Base-by-base conservation (phyloP, 768 basidiomycete species). In the Pleurotus giganteus region DNA sequence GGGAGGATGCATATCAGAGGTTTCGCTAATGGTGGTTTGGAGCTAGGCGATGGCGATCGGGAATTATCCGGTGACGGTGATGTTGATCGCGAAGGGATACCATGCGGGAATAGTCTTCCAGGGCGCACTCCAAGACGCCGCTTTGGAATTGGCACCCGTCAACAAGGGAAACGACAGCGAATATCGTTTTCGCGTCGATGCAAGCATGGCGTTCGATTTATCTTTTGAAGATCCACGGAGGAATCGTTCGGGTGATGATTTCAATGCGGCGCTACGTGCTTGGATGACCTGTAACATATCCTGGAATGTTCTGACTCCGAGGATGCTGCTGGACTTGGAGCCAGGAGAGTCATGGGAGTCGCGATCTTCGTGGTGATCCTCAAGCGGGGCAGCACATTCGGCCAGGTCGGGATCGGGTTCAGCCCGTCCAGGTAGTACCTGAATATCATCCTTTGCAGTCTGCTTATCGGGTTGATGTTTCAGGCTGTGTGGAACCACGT, bases 171-270 rank as follows among this genome's bases (percentile, higher is more conserved):
- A 73, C 15, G 75, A 74, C 41, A 77, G 66, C 5, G 77, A 78
- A 62, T 79, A 80, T n/a, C 78, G 72, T 56, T 79, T 78, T 17
- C 77, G 79, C 53, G 78, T 69, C 13, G 69, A 72, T 44, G 71
- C 74, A 11, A 79, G 61, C 52, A 69, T 73, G 45, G 68, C 64
- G 53, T 78, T 41, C 17, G 24, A n/a, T 17, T 26, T 12, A 23
- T 29, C 26, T 41, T 42, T 43, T 17, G 55, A n/a, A 15, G 13
- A 11, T 15, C 39, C 15, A 7, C 26, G 27, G 26, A 49, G 50
- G 12, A 50, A 31, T 27, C 39, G 45, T 24, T 55, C 45, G 23
- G 31, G 53, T 13, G 53, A 31, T 12, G n/a, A 23, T 24, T 46
- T 47, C 19, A 57, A 19, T 26, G 47, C 46, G 4, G 27, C 12